Conservation (phyloP, 495 filamentous ascomycete species). For the Neurospora sublineolata region DNA sequence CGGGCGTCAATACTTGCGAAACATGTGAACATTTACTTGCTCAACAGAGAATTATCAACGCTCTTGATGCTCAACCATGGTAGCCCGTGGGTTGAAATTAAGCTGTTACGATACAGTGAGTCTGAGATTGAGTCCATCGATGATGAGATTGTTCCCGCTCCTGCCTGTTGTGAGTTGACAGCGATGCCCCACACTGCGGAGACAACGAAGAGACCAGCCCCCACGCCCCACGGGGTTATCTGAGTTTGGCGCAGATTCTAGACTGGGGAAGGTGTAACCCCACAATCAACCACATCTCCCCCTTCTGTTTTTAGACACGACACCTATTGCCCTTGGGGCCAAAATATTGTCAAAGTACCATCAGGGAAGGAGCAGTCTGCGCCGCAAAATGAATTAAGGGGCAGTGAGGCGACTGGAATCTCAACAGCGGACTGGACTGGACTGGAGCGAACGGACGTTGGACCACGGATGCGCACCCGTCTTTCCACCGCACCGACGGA, state of each 20-base stretch:
- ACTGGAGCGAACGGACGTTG: background rate
- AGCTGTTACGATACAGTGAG: background rate
- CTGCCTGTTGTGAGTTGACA: background rate
- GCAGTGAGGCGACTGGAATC: background rate
- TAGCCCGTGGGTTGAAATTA: background rate
- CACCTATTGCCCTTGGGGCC: background rate
- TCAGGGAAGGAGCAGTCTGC: background rate
- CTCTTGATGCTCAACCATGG: background rate
- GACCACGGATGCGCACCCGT: background rate
- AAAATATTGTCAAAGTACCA: background rate
- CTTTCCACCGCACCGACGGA: background rate
- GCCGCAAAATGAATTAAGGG: background rate
- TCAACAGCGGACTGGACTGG: background rate
- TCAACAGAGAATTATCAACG: background rate
- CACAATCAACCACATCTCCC: constrained; percentile 7
- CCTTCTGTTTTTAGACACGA: background rate
- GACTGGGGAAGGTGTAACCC: constrained; percentile 10
- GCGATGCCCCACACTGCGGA: background rate
- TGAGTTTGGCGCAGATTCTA: constrained; percentile 2
- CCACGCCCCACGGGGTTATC: constrained; percentile 24
- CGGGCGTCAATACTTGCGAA: background rate
- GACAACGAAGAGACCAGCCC: constrained; percentile 8
- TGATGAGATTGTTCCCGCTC: background rate
- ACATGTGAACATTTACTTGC: background rate
- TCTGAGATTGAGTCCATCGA: background rate